These are phyloP conservation scores for Saccharomycopsis phalli DNA, from an alignment of 1,139 yeast genomes.

Conservation along the genomic window DNA sequence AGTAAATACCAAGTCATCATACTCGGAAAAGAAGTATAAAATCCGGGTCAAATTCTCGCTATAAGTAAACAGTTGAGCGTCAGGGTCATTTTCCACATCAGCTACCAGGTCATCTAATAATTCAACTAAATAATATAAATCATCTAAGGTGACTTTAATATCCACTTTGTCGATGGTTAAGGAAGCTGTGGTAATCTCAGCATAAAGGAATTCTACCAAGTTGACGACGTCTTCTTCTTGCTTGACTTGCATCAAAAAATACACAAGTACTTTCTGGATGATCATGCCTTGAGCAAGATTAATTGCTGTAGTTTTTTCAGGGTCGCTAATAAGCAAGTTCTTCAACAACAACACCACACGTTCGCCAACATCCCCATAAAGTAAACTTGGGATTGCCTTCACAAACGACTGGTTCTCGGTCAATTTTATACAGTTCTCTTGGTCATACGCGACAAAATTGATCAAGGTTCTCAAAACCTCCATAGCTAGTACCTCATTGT, in stretches of 20 bases:
- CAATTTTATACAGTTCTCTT: not conserved
- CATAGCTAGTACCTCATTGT: not conserved
- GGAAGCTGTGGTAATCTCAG: not conserved
- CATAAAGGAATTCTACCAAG: not conserved
- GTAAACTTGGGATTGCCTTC: not conserved
- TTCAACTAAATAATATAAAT: too few relatives aligned
- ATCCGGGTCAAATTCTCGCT: not conserved
- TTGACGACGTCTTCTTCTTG: not conserved
- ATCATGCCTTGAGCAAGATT: not conserved
- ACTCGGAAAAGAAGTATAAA: conserved; percentile 5
- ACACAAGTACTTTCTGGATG: too few relatives aligned
- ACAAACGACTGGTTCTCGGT: not conserved
- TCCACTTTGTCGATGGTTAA: not conserved
- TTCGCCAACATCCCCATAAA: not conserved
- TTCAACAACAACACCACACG: not conserved
- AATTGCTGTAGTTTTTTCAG: not conserved
- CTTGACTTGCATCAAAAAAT: not conserved
- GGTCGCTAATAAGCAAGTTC: not conserved
- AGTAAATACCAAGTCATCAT: not conserved
- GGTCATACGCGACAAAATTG: not conserved
- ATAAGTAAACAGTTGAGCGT: too few relatives aligned
- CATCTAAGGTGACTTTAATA: not conserved
- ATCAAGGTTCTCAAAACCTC: not conserved
- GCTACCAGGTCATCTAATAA: too few relatives aligned
- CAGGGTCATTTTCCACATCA: too few relatives aligned